Evolutionary conservation across 2,329 filamentous ascomycete genomes (phyloP), one percentile per base, ranked within the genome.

Genomic region (Ramichloridium luteum): DNA sequence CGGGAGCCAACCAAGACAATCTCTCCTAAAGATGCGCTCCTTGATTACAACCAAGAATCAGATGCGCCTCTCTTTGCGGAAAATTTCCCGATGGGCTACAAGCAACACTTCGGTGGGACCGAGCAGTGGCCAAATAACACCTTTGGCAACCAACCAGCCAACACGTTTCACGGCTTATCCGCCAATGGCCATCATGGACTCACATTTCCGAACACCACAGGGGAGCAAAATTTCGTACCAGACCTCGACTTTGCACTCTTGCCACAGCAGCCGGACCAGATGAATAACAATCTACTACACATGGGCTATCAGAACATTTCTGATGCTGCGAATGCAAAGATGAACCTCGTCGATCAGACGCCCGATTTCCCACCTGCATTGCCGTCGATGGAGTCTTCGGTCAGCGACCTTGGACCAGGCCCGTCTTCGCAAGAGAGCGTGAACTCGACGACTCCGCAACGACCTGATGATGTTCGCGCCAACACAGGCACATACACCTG

Each of bases 401-500:
- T 61, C 30, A 74, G 70, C 42, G 72, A 75, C 38, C 57, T 57
- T 29, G 58, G 54, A 13, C 56, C 60, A 15, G 55, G 63, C 16
- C 54, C 60, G 40, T 62, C 31, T 45, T 65, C 49, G 30, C 56
- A 59, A 30, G 53, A 56, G 16, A 64, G 51, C 39, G 53, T 53
- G 28, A 52, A 46, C n/a, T 23, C 14, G 49, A 46, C 17, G 37
- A 17, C 47, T 32, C 45, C 51, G 16, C 51, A 62, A 40, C 64
- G 72, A 63, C 83, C 84, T 0, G 55, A 62, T 2, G 67, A 74
- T 25, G 75, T 77, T 2, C 65, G 66, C 11, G 80, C 84, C 0
- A 82, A 93, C 44, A 72, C 77, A 13, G 88, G 88, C 9, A 93
- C 86, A 0, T 98, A 94, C 60, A 93, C 86, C 1, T 98, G 90